Evolutionary conservation across 140 eudicot species (phyloP).

Genomic region (Flaveria floridana): DNA sequence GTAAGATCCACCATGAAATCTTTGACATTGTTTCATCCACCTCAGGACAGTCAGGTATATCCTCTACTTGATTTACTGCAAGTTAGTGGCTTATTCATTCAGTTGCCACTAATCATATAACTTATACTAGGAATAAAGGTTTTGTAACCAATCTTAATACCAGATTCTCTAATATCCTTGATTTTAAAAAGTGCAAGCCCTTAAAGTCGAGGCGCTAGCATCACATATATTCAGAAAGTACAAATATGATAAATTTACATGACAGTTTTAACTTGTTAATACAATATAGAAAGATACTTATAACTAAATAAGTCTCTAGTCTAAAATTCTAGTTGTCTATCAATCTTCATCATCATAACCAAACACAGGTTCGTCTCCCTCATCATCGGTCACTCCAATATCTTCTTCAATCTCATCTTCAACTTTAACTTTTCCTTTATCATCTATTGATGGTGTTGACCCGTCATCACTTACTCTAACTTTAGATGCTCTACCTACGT

Average conservation of each 20-base stretch:
- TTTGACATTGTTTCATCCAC: too few relatives aligned
- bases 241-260: neutral
- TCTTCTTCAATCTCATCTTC: constrained; percentile 13
- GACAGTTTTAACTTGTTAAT: too few relatives aligned
- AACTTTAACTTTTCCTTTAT: constrained; percentile 10
- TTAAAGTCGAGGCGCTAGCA: neutral
- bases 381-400: constrained; percentile 12
- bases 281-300: too few relatives aligned
- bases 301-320: neutral
- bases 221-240: neutral
- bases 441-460: neutral
- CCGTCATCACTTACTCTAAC: neutral
- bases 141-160: neutral
- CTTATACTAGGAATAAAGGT: neutral
- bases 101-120: neutral
- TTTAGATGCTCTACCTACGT: neutral
- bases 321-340: neutral
- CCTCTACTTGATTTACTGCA: too few relatives aligned
- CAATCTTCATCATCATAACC: neutral
- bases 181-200: neutral
- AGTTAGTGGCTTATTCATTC: neutral
- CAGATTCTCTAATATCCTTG: neutral
- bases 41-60: too few relatives aligned
- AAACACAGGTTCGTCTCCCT: neutral
- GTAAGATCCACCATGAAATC: too few relatives aligned